These are phyloP conservation scores for Gracilaria gracilis DNA, from an alignment of 23 red algal genomes.

Conservation along the genomic window DNA sequence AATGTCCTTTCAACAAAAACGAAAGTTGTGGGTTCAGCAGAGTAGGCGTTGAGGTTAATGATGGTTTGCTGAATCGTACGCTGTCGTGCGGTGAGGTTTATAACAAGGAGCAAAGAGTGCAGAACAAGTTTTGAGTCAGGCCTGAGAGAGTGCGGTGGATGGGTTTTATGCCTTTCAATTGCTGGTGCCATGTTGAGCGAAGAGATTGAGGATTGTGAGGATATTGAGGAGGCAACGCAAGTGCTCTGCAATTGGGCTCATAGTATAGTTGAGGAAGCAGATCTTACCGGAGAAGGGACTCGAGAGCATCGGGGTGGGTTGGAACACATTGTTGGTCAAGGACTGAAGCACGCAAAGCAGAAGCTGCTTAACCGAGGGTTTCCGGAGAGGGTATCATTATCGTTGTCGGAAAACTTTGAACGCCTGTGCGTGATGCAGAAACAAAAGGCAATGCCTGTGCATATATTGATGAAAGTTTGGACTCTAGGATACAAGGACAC, in stretches of 20 bases:
- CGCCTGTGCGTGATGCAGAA: neutral
- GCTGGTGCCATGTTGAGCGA: neutral
- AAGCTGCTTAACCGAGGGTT: neutral
- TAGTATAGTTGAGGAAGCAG: neutral
- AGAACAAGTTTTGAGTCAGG: too few species aligned
- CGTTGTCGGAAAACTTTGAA: neutral
- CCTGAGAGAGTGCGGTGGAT: constrained; percentile 10
- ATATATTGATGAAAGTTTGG: neutral
- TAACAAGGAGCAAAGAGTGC: too few species aligned
- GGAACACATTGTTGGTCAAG: neutral
- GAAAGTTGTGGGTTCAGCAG: too few species aligned
- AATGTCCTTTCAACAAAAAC: too few species aligned
- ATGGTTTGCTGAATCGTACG: too few species aligned
- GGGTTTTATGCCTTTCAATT: neutral
- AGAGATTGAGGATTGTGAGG: neutral
- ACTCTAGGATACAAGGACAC: neutral
- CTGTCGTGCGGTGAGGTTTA: too few species aligned
- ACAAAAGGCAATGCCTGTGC: neutral
- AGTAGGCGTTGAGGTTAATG: too few species aligned
- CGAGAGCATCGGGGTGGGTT: neutral
- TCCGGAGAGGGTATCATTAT: neutral
- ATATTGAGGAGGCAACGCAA: neutral
- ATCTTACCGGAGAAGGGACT: neutral
- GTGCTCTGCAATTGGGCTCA: neutral
- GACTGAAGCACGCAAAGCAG: neutral